phyloP scores from a whole-genome alignment of 345 rosid genomes.

The Clarkia xantiana region DNA sequence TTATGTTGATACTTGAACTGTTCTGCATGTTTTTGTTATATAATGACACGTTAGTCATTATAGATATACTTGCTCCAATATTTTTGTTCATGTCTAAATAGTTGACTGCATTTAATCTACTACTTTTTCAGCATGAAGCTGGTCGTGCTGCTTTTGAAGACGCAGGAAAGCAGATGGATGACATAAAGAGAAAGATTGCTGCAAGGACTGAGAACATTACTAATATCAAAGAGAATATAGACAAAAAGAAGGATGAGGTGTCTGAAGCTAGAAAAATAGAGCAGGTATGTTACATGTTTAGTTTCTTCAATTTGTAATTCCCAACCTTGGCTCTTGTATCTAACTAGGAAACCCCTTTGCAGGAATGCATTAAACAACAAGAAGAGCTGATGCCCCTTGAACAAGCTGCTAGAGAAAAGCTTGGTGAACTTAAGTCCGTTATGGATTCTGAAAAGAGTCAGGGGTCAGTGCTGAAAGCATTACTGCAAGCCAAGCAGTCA shows the following conservation, averaged over 20 bases:
- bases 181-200: conserved; percentile 34
- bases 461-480: conserved; percentile 81
- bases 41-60: not conserved
- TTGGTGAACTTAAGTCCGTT: conserved; percentile 65
- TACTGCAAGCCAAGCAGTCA: conserved; percentile 68
- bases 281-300: conserved; percentile 33
- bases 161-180: conserved; percentile 67
- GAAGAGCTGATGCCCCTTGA: conserved; percentile 70
- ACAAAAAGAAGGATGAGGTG: conserved; percentile 49
- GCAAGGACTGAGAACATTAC: conserved; percentile 26
- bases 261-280: conserved; percentile 57
- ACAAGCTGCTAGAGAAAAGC: conserved; percentile 85
- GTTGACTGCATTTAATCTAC: conserved; percentile 12
- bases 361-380: conserved; percentile 79
- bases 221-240: conserved; percentile 38
- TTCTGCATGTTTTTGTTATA: not conserved
- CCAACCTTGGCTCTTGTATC: conserved; percentile 7
- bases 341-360: conserved; percentile 12
- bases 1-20: not conserved
- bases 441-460: conserved; percentile 84
- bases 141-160: conserved; percentile 54
- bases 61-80: not conserved
- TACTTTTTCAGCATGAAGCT: conserved; percentile 68
- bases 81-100: conserved; percentile 2
- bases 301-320: conserved; percentile 7